These are phyloP conservation scores for Miscanthus lutarioriparius DNA, from an alignment of 176 grass and related monocot species.

Conservation along the genomic window DNA sequence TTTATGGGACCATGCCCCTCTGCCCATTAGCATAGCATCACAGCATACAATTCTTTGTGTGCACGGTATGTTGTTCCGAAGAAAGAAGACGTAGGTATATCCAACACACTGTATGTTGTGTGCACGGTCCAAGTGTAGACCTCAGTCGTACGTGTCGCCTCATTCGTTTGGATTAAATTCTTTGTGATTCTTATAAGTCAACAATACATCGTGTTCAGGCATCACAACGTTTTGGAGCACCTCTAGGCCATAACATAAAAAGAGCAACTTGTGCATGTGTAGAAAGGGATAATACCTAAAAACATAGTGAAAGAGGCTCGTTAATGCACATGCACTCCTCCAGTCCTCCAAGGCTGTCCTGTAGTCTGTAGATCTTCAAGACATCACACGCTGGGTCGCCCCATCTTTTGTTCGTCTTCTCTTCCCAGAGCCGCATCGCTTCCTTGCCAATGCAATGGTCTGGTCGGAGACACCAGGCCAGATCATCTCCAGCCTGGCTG, in stretches of 20 bases:
- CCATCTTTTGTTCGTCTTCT: not conserved
- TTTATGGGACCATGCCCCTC: not conserved
- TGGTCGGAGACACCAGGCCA: not conserved
- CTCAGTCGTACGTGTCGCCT: not conserved
- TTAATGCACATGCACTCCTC: not conserved
- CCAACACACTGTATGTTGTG: not conserved
- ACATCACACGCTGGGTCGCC: not conserved
- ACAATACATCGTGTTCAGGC: not conserved
- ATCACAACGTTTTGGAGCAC: not conserved
- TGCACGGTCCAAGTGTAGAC: not conserved
- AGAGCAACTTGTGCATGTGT: not conserved
- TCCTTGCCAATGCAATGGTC: not conserved
- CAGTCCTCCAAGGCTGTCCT: not conserved
- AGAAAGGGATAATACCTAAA: too few relatives aligned
- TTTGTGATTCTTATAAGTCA: not conserved
- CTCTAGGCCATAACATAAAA: not conserved
- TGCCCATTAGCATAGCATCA: not conserved
- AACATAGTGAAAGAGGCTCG: not conserved
- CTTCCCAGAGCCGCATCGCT: not conserved
- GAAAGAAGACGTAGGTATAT: not conserved
- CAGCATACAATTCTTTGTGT: too few relatives aligned
- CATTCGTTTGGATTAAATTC: slow-evolving; percentile 21
- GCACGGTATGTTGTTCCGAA: too few relatives aligned
- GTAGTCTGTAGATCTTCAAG: too few relatives aligned
- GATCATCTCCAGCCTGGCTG: not conserved